Evolutionary conservation across 495 filamentous ascomycete genomes (phyloP), one percentile per base, ranked within the genome.

Genomic region (Aspergillus campestris): DNA sequence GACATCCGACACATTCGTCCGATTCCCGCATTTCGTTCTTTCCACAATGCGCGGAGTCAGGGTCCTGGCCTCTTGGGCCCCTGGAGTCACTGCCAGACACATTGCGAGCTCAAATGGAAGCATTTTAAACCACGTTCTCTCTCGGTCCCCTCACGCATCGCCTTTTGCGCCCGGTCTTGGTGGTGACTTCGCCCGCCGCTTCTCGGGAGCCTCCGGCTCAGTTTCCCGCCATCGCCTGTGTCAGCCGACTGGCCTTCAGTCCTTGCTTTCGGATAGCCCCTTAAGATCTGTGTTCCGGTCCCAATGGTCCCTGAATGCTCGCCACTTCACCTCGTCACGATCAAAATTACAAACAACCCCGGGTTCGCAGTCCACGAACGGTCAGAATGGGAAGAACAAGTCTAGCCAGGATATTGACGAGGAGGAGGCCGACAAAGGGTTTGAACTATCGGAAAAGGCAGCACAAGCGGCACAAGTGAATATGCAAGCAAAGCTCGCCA

Each of bases 381-480:
- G 45, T 13, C 14, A 51, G 42, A 44, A 45, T 42, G 29, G 44
- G 18, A 48, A 47, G 29, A 54, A 28, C 13, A 54, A 38, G 28
- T 33, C 51, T 7, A 31, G 40, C 38, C 46, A 55, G 38, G 59
- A 64, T 6, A 62, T 59, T 32, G 53, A 62, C 38, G 53, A 74
- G 24, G 72, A 76, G 41, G 70, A 74, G n/a, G 65, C 63, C 32
- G 72, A 75, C n/a, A 57, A 74, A 51, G 80, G 73, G 29, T 87
- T 87, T 56, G 74, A 70, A 51, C 64, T 77, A 18, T 80, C 82
- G 0, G 89, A 91, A 63, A 88, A 84, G 63, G 92, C 89, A 31
- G 76, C 79, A 4, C 82, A 90, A 59, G 91, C 89, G n/a, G 82
- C 89, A 4, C 81, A 96, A 53, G 70, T 97, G 36, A 94, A 98